Percentiles rank a stretch among this genome's conserved stretches.
Evolutionary conservation across 306 rosid species (phyloP).

Genomic region (Aeschynomene evenia): DNA sequence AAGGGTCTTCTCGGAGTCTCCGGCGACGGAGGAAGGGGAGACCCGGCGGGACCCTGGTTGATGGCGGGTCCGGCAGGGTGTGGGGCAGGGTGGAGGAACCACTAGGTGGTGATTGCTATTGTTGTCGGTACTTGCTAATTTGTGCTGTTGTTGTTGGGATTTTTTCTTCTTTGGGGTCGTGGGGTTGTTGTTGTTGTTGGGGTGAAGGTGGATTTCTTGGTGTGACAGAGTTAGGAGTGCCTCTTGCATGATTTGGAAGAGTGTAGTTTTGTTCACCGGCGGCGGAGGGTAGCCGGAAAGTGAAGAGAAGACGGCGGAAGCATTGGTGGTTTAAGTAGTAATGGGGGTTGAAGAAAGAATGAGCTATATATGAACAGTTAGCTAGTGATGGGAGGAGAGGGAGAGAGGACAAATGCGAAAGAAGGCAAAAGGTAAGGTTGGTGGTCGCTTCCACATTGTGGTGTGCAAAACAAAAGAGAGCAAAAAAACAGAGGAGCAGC

Average conservation of each 20-base stretch:
- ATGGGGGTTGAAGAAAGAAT: not conserved
- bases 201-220: conserved; percentile 22
- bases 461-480: too few species aligned
- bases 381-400: not conserved
- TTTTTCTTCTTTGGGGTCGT: conserved; percentile 35
- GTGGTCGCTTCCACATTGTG: not conserved
- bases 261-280: not conserved
- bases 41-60: conserved; percentile 34
- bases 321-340: not conserved
- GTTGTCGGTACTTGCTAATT: not conserved
- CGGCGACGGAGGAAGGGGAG: conserved; percentile 1
- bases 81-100: conserved; percentile 31
- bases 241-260: conserved; percentile 51
- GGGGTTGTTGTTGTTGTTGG: not conserved
- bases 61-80: conserved; percentile 22
- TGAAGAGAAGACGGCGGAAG: conserved; percentile 17
- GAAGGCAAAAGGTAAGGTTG: not conserved
- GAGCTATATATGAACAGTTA: too few species aligned
- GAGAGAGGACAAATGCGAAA: not conserved
- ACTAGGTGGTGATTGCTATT: not conserved
- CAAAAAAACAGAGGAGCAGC: not conserved
- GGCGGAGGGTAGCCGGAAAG: conserved; percentile 20
- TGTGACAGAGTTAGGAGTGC: conserved; percentile 38
- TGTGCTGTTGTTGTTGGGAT: conserved; percentile 16
- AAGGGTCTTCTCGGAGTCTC: conserved; percentile 27